Evolutionary conservation across 1,284 basidiomycete genomes (phyloP), one percentile per base, ranked within the genome.

Genomic region (Cryptococcus neoformans): DNA sequence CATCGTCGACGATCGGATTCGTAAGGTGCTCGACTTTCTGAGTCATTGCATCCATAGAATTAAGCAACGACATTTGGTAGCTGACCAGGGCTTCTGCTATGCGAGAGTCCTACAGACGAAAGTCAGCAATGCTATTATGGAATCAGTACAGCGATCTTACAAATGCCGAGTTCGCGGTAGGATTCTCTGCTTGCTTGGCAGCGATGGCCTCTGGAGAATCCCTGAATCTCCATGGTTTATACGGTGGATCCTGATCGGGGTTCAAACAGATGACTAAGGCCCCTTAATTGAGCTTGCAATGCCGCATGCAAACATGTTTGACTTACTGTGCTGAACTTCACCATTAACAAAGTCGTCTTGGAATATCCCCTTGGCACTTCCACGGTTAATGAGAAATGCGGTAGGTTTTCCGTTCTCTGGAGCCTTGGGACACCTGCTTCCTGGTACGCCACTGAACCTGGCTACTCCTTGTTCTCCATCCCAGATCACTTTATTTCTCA

Each of bases 281-380:
- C 28, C 10, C 49, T 16, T 50, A 7, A 37, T 3, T 50, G 17
- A 10, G 38, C 10, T 10, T 14, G 16, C 6, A n/a, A 16, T 11
- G 34, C n/a, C 37, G 14, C 48, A 53, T 12, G 38, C 34, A 9
- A 12, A 12, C 48, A 46, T 14, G 50, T 14, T 11, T 41, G 9
- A 68, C 77, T 65, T 45, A 79, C 78, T 74, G 63, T 77, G 74
- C 63, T 79, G 76, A 12, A 79, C 76, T 61, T 78, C 76, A 51
- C 78, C 78, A 57, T 79, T 79, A 40, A 71, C 67, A 59, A 79
- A 77, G 11, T 79, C 75, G 4, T 65, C 54, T 55, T 79, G 78
- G 54, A 74, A 78, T 5, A 53, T 64, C 8, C 76, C 76, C 36
- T 64, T 62, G 1, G 74, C 67, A 49, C 69, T 73, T 1, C 75